Base-by-base conservation (phyloP, 768 basidiomycete genomes). In the Termitomyces titanicus region DNA sequence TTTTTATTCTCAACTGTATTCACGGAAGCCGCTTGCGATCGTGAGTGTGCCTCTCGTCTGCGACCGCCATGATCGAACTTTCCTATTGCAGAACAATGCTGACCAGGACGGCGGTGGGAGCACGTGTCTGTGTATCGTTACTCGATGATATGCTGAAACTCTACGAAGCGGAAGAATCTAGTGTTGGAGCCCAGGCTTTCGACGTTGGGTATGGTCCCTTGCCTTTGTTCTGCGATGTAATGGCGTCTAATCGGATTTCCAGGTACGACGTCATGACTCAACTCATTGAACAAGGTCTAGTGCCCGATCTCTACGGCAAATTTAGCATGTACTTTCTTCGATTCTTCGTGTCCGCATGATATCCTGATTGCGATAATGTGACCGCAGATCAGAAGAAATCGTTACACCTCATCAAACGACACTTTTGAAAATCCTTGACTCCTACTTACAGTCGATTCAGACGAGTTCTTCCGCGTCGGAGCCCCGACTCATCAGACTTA, bases 351-450 rank as follows among this genome's bases (percentile, higher is more conserved):
- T 57, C 37, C 53, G 29, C 27, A 11, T 22, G 25, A 17, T 22
- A 54, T 47, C 11, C 37, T 54, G 68, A 46, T 55, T 50, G 50
- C 57, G 37, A 47, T 29, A 2, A 58, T 50, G 29, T 35, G 43
- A 31, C 37, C 47, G 31, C 66, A 91, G 91, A 55, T 57, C 71
- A 22, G 83, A 80, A 44, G 92, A 94, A 70, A 76, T 85, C 12
- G 80, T 94, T 38, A 84, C 90, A 5, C 91, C 93, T 0, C 86
- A 89, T 61, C 94, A 96, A 68, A 92, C 86, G 4, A 89, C 83
- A n/a, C 72, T 96, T 11, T 81, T 97, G 55, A 95, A 94, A 69
- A 75, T 96, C 15, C 73, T 94, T 12, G 94, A 96, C 66, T 89
- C 92, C 1, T 88, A 91, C 65, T 74, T 94, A 51, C 88, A 91